Conservation (phyloP, 2,329 filamentous ascomycete genomes). For the Pestalotiopsis sp. region DNA sequence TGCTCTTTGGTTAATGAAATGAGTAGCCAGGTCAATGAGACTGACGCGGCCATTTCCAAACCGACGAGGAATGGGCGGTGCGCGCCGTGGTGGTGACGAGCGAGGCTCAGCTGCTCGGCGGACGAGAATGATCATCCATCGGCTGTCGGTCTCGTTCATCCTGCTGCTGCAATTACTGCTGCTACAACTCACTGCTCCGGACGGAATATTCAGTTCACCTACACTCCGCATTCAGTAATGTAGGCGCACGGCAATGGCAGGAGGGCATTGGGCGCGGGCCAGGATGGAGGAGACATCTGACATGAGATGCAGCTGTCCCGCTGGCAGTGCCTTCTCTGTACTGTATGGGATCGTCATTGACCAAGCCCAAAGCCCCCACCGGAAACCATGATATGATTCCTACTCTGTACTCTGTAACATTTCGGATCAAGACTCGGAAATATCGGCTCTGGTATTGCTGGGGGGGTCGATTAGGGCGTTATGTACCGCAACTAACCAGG, state of each 20-base stretch:
- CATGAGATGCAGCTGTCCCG: neutral
- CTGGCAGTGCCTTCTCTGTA: neutral
- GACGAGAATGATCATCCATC: neutral
- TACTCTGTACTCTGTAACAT: neutral
- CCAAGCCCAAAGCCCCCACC: neutral
- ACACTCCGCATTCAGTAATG: neutral
- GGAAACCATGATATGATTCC: neutral
- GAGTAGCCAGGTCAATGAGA: neutral
- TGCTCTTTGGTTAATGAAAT: neutral
- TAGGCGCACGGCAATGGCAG: neutral
- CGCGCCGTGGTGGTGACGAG: neutral
- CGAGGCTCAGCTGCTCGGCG: neutral
- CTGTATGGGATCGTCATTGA: neutral
- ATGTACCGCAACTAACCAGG: neutral
- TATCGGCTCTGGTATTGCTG: neutral
- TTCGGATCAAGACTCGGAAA: neutral
- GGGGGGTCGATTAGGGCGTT: neutral
- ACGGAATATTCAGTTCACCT: neutral
- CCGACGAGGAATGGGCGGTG: neutral
- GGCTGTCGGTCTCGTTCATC: neutral
- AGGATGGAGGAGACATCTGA: neutral
- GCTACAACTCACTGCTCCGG: neutral
- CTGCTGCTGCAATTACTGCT: neutral
- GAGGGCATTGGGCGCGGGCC: neutral
- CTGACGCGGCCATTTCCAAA: conserved; percentile 2